Percentiles rank a stretch among this genome's conserved stretches.
These are phyloP conservation scores for Hysterangium stoloniferum DNA, from an alignment of 768 basidiomycete genomes.

Conservation along the genomic window DNA sequence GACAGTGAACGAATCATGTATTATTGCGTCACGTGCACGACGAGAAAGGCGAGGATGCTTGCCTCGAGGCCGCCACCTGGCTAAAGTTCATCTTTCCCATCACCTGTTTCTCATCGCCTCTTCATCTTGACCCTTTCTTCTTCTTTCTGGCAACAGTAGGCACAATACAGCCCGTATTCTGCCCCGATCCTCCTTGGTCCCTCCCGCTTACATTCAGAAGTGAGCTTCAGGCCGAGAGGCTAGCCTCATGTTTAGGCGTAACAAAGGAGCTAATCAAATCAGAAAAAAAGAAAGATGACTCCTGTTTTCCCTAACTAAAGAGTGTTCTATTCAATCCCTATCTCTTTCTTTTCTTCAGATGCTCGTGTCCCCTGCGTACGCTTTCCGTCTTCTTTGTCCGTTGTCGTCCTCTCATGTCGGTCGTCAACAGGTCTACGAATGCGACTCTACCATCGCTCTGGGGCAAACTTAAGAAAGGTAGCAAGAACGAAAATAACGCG, in stretches of 20 bases:
- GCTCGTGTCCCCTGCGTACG: constrained; percentile 77
- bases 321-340: constrained; percentile 9
- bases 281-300: constrained; percentile 7
- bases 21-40: constrained; percentile 8
- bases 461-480: constrained; percentile 53
- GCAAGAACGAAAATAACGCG: constrained; percentile 47
- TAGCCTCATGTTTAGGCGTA: constrained; percentile 13
- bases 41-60: not conserved
- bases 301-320: constrained; percentile 7
- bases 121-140: not conserved
- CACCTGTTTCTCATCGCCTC: not conserved
- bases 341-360: constrained; percentile 28
- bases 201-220: constrained; percentile 5
- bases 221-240: constrained; percentile 11
- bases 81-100: not conserved
- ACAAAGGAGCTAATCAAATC: constrained; percentile 10
- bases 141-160: constrained; percentile 3
- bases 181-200: not conserved
- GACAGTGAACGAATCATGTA: not conserved
- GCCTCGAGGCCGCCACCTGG: constrained; percentile 12
- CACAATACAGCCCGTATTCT: not conserved
- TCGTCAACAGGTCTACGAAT: constrained; percentile 47
- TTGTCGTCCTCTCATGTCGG: constrained; percentile 27
- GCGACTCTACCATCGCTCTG: constrained; percentile 41
- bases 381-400: constrained; percentile 21